Evolutionary conservation across 129 eudicot genomes (phyloP).

Genomic region (Scalesia atractyloides): DNA sequence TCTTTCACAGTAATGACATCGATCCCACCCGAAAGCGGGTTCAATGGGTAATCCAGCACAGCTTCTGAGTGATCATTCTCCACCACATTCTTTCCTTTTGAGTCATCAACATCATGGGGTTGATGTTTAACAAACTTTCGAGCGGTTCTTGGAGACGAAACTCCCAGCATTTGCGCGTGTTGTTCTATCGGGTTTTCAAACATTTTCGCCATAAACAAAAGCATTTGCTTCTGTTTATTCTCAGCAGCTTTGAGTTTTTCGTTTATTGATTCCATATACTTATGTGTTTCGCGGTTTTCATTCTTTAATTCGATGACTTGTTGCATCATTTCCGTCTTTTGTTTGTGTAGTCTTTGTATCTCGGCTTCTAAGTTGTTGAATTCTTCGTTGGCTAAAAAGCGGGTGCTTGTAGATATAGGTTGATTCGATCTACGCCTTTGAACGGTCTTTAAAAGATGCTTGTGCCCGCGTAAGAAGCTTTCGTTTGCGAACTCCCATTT

Average conservation of each 20-base stretch:
- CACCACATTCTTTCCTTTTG: conserved; percentile 44
- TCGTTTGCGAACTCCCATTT: conserved; percentile 85
- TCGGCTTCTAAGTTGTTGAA: conserved; percentile 43
- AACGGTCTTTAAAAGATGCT: conserved; percentile 69
- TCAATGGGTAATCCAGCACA: conserved; percentile 35
- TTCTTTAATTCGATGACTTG: conserved; percentile 68
- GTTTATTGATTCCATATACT: conserved; percentile 55
- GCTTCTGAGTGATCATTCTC: conserved; percentile 9
- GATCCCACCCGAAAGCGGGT: conserved; percentile 28
- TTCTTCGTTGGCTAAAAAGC: conserved; percentile 20
- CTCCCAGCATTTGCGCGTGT: conserved; percentile 30
- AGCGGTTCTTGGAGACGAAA: conserved; percentile 43
- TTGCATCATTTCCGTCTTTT: conserved; percentile 64
- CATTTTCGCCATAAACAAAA: conserved; percentile 73
- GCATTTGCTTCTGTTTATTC: conserved; percentile 70
- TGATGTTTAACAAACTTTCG: conserved; percentile 59
- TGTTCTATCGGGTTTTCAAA: conserved; percentile 53
- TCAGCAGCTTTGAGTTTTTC: conserved; percentile 73
- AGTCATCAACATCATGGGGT: conserved; percentile 36
- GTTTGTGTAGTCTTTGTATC: conserved; percentile 53
- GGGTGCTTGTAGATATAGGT: conserved; percentile 2
- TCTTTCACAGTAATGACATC: conserved; percentile 39
- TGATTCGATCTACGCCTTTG: conserved; percentile 62
- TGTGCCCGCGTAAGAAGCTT: conserved; percentile 57
- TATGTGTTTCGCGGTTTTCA: conserved; percentile 57